Evolutionary conservation across 2,329 filamentous ascomycete species (phyloP).

Genomic region (Fusarium zealandicum): DNA sequence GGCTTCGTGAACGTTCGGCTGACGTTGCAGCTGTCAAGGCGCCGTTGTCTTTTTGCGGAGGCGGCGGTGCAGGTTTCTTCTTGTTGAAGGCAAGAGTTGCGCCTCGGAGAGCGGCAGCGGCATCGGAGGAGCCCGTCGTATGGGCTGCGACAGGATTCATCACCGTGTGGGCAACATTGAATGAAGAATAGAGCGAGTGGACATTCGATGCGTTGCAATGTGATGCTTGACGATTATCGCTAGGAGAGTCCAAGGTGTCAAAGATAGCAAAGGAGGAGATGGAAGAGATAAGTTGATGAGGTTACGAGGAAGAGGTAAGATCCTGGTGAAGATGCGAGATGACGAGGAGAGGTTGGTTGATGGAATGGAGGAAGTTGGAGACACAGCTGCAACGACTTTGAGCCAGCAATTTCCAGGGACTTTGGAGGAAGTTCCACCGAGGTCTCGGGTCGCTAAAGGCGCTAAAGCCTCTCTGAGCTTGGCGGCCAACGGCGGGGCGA

Average conservation of each 20-base stretch:
- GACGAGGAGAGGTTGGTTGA: conserved; percentile 8
- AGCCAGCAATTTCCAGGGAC: conserved; percentile 24
- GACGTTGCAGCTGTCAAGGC: conserved; percentile 56
- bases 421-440: conserved; percentile 23
- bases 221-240: background rate
- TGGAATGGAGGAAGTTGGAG: background rate
- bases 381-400: conserved; percentile 23
- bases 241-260: background rate
- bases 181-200: conserved; percentile 19
- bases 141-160: conserved; percentile 47
- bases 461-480: conserved; percentile 25
- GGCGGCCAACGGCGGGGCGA: conserved; percentile 16
- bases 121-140: conserved; percentile 43
- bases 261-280: background rate
- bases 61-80: conserved; percentile 40
- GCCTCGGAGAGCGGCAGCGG: conserved; percentile 59
- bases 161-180: conserved; percentile 38
- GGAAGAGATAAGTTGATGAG: background rate
- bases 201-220: conserved; percentile 18
- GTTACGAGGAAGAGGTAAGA: conserved; percentile 2
- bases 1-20: conserved; percentile 43
- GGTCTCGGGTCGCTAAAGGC: conserved; percentile 18
- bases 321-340: conserved; percentile 6
- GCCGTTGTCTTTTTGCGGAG: conserved; percentile 45
- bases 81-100: conserved; percentile 63